Base-by-base conservation (phyloP, 1,284 basidiomycete species). In the Austropuccinia psidii region DNA sequence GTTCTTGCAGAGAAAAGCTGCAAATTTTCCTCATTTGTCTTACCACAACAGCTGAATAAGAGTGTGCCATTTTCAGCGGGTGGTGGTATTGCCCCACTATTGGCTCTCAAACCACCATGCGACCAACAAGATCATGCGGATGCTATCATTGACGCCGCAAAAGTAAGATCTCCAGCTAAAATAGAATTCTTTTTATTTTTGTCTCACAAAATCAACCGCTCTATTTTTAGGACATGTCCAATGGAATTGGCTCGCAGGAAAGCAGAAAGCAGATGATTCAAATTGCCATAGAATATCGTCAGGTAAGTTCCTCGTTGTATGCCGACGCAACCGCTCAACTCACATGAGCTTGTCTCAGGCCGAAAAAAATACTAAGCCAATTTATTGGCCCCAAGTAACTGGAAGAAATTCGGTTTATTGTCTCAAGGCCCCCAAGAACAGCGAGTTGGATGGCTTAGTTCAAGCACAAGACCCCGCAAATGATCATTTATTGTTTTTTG, bases 331-430 rank as follows among this genome's bases (percentile, higher is more conserved):
- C 35, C 29, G 19, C 50, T 47, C 21, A 6, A 55, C 35, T 27
- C 11, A 33, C 37, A 39, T n/a, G 43, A 1, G 9, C 19, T 21
- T 19, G n/a, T 4, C n/a, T 29, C 21, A 72, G 68, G 68, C 68
- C 17, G 68, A 72, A n/a, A 57, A 29, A 29, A 72, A 72, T 29
- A 61, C 68, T 21, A 50, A 57, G 17, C 68, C 68, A 11, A 19
- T 37, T 13, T 72, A 72, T 58, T 31, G 17, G 3, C 45, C 41
- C 1, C 1, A 9, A 4, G n/a, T 41, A 0, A 33, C 39, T 17
- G 68, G 57, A 35, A 41, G 68, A 21, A 61, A 50, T 15, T 72
- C 68, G 24, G 29, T 72, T 24, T 72, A 72, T 19, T 72, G 68
- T n/a, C n/a, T 37, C 7, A 45, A 60, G 68, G n/a, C 57, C 9